Conservation (phyloP, 139 green algal genomes). For the Coelastrella sp. region DNA sequence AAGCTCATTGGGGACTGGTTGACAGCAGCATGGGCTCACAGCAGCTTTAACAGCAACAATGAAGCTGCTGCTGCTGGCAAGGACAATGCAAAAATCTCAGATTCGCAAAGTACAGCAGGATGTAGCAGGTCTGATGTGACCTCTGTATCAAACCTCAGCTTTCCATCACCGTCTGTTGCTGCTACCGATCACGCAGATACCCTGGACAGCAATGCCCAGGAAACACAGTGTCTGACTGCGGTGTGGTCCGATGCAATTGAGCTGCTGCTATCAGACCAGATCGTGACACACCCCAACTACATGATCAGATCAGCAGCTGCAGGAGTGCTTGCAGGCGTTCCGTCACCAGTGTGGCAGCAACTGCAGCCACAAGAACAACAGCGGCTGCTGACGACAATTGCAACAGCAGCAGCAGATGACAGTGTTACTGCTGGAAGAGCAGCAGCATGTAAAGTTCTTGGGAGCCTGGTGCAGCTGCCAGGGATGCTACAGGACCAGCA, state of each 20-base stretch:
- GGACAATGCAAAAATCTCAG: neutral
- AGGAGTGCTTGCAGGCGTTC: conserved; percentile 37
- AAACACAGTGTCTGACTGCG: neutral
- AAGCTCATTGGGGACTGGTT: conserved; percentile 51
- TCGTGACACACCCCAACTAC: conserved; percentile 45
- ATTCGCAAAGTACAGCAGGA: neutral
- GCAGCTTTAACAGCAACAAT: neutral
- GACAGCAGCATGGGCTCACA: conserved; percentile 19
- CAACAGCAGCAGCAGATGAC: conserved; percentile 9
- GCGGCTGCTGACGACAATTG: conserved; percentile 20
- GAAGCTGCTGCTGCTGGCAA: neutral
- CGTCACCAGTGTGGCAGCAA: conserved; percentile 23
- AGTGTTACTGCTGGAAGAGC: conserved; percentile 54
- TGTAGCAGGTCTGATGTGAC: neutral
- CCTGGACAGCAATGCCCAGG: no score
- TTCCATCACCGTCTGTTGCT: no score
- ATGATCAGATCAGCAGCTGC: conserved; percentile 59
- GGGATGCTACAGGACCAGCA: neutral
- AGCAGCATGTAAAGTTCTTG: conserved; percentile 61
- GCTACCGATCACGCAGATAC: no score
- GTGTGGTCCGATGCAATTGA: conserved; percentile 49
- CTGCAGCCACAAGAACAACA: conserved; percentile 39
- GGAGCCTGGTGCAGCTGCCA: conserved; percentile 34
- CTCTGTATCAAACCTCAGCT: no score
- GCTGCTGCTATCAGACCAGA: conserved; percentile 46